These are phyloP conservation scores for Triticum monococcum DNA, from an alignment of 176 grass and related monocot genomes.

Conservation along the genomic window DNA sequence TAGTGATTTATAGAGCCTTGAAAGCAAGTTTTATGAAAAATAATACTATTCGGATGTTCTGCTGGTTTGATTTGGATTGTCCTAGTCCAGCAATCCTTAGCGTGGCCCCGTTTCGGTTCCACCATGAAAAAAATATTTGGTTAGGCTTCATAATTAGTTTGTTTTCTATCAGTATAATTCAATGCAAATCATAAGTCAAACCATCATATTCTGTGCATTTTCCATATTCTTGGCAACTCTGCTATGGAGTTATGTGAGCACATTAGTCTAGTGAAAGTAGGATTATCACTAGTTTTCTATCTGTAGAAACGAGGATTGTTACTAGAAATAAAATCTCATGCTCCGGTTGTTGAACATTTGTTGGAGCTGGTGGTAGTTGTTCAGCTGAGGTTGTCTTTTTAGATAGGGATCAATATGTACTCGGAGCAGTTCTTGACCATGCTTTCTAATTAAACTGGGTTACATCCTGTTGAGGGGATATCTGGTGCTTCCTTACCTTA, in stretches of 20 bases:
- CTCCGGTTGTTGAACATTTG: neutral
- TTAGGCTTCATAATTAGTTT: neutral
- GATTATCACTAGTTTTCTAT: neutral
- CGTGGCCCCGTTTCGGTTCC: neutral
- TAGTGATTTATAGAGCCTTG: neutral
- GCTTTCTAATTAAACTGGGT: neutral
- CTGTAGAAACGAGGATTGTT: neutral
- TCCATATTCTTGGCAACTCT: neutral
- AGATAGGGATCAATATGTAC: neutral
- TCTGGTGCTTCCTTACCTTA: neutral
- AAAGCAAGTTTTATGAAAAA: neutral
- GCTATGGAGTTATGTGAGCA: neutral
- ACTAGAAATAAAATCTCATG: neutral
- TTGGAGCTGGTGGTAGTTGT: neutral
- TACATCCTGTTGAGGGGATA: neutral
- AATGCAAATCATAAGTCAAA: neutral
- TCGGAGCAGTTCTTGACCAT: neutral
- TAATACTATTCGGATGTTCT: neutral
- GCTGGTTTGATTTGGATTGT: neutral
- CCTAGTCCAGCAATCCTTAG: neutral
- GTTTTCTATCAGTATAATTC: neutral
- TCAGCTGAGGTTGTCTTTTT: neutral
- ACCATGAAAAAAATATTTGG: neutral
- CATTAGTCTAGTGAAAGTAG: neutral
- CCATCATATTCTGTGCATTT: neutral